These are phyloP conservation scores for Berberis thunbergii DNA, from an alignment of 164 flowering plant species.

Conservation along the genomic window DNA sequence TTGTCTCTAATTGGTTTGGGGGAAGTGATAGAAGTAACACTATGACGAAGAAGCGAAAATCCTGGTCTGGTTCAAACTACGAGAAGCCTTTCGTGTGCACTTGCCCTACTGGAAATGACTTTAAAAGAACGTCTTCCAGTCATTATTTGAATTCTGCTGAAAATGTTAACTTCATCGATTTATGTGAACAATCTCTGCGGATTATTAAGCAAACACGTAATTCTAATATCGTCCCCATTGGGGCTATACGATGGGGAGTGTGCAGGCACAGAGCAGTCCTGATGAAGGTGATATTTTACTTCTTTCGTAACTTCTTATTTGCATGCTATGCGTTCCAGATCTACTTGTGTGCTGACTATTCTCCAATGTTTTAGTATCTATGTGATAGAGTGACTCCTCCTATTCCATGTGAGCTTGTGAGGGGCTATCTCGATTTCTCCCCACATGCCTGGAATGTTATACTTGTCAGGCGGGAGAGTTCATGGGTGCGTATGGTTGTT, in stretches of 20 bases:
- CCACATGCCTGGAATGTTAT: conserved; percentile 98
- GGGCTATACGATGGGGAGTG: conserved; percentile 73
- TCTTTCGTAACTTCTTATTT: not conserved
- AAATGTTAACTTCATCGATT: conserved; percentile 38
- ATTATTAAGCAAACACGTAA: conserved; percentile 49
- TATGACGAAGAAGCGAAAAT: conserved; percentile 49
- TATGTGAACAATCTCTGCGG: conserved; percentile 74
- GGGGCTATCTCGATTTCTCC: conserved; percentile 84
- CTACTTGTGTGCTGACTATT: not conserved
- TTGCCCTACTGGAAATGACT: conserved; percentile 60
- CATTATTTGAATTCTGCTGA: conserved; percentile 22
- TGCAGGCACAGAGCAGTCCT: conserved; percentile 95
- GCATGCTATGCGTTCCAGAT: too few species aligned
- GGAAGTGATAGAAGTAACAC: conserved; percentile 66
- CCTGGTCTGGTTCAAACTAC: conserved; percentile 69
- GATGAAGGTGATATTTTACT: conserved; percentile 57
- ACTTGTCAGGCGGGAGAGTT: conserved; percentile 40
- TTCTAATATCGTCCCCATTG: conserved; percentile 80
- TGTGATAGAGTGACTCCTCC: conserved; percentile 92
- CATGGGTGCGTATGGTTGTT: conserved; percentile 75
- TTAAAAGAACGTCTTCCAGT: conserved; percentile 10
- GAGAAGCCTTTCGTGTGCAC: conserved; percentile 83
- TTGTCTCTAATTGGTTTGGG: conserved; percentile 92
- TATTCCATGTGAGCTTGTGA: conserved; percentile 89
- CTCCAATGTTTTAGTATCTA: conserved; percentile 47